Evolutionary conservation across 805 yeast species (phyloP).

Genomic region (Candida stauntonica): DNA sequence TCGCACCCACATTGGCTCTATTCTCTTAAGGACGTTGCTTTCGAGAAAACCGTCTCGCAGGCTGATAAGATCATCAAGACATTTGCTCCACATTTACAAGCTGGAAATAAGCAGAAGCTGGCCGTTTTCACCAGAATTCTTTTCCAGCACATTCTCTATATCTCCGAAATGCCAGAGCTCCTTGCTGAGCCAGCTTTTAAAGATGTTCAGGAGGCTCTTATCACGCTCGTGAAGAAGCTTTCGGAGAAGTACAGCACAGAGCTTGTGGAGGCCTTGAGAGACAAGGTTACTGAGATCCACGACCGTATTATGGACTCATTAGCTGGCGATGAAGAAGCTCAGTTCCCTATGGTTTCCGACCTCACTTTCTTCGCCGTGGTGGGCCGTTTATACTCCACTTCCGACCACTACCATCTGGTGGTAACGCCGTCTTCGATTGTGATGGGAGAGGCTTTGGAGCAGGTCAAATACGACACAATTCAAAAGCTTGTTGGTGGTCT

Average conservation of each 20-base stretch:
- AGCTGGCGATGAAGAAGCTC: slow-evolving; percentile 26
- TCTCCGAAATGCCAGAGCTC: slow-evolving; percentile 36
- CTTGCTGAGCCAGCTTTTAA: slow-evolving; percentile 34
- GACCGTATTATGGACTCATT: slow-evolving; percentile 36
- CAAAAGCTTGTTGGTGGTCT: slow-evolving; percentile 53
- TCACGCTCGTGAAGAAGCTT: slow-evolving; percentile 47
- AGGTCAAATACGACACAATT: slow-evolving; percentile 37
- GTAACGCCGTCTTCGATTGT: slow-evolving; percentile 79
- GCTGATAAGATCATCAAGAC: slow-evolving; percentile 52
- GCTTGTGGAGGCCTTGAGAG: slow-evolving; percentile 60
- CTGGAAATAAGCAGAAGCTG: slow-evolving; percentile 75
- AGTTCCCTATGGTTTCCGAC: slow-evolving; percentile 46
- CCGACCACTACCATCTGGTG: slow-evolving; percentile 91
- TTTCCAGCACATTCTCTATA: slow-evolving; percentile 54
- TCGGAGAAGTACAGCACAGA: slow-evolving; percentile 62
- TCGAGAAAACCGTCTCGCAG: slow-evolving; percentile 40
- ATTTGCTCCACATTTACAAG: slow-evolving; percentile 73
- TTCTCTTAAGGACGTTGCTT: slow-evolving; percentile 31
- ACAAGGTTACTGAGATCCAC: slow-evolving; percentile 51
- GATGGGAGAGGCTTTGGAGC: slow-evolving; percentile 66
- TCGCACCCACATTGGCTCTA: slow-evolving; percentile 39
- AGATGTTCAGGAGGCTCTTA: slow-evolving; percentile 38
- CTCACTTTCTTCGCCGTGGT: slow-evolving; percentile 63
- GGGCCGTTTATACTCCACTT: slow-evolving; percentile 83
- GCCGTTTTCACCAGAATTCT: slow-evolving; percentile 60